Percentiles rank a stretch among this genome's conserved stretches.
Evolutionary conservation across 2,329 filamentous ascomycete genomes (phyloP).

Genomic region (Fusarium keratoplasticum): DNA sequence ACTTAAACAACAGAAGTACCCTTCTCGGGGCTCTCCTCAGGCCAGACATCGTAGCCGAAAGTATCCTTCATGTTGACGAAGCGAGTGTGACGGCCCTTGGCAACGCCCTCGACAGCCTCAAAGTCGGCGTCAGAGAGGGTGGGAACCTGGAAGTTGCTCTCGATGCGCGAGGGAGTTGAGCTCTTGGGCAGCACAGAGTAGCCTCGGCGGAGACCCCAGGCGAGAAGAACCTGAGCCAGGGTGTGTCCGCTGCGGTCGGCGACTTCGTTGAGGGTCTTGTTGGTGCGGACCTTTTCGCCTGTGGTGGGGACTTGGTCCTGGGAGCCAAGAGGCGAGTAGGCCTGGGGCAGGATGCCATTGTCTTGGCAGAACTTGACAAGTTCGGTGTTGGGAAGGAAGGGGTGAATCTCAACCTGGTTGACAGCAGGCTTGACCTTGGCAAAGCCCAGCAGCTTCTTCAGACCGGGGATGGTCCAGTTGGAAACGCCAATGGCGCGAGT

Average conservation of each 20-base stretch:
- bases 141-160: slow-evolving; percentile 44
- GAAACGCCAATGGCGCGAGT: slow-evolving; percentile 61
- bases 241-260: slow-evolving; percentile 64
- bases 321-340: slow-evolving; percentile 73
- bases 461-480: slow-evolving; percentile 59
- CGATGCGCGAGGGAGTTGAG: slow-evolving; percentile 73
- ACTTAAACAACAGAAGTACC: slow-evolving; percentile 28
- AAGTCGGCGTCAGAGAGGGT: slow-evolving; percentile 66
- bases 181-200: slow-evolving; percentile 78
- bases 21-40: slow-evolving; percentile 59
- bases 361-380: slow-evolving; percentile 65
- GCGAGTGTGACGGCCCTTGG: slow-evolving; percentile 71
- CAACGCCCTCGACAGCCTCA: slow-evolving; percentile 50
- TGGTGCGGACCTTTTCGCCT: slow-evolving; percentile 47
- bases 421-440: slow-evolving; percentile 61
- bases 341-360: slow-evolving; percentile 62
- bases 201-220: slow-evolving; percentile 73
- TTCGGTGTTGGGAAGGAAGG: slow-evolving; percentile 58
- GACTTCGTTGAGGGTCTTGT: slow-evolving; percentile 59
- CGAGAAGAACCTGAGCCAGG: slow-evolving; percentile 63
- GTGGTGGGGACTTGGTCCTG: slow-evolving; percentile 51
- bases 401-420: slow-evolving; percentile 58
- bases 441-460: slow-evolving; percentile 48
- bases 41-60: slow-evolving; percentile 79
- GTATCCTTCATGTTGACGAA: slow-evolving; percentile 88